Base-by-base conservation (phyloP, 2,329 filamentous ascomycete species). In the Fusarium nelsonii region DNA sequence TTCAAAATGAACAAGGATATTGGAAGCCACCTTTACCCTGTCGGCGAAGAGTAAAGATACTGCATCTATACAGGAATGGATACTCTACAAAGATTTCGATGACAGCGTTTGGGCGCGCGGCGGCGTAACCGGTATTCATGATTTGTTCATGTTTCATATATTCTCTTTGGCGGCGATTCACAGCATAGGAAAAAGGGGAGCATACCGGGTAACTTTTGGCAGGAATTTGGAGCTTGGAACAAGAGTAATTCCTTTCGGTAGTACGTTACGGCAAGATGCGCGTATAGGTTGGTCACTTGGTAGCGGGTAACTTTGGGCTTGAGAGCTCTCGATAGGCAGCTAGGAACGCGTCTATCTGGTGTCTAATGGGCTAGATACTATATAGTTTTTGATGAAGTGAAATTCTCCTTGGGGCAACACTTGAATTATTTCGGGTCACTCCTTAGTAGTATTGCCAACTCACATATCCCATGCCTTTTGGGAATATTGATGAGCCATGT, bases 1-100 rank as follows among this genome's bases (percentile, higher is more conserved):
- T 99, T 99, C 80, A 94, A 93, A 72, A 98, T 99, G 95, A 98
- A 97, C 84, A 97, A 97, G 84, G 88, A 97, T 16, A 88, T 98
- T 12, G 93, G 92, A 68, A 90, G 91, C 77, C 95, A 98, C 76
- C 84, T 98, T 39, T 97, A 97, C 77, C 92, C 91, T 4, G 86
- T 92, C 48, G 93, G 96, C 78, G 89, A 80, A 59, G 77, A 78
- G 43, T 71, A 59, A 52, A 52, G 36, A 43, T 51, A 46, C 20
- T 37, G 30, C 50, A 39, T 46, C 39, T 44, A 40, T 28, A 53
- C 8, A 34, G 56, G 11, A 55, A 43, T 26, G 37, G 33, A 49
- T 26, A 53, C 50, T 63, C 54, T 51, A 62, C 49, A 41, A 58
- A 49, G 40, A 69, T 65, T 66, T 67, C 62, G 59, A 68, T 65